Percentiles rank a stretch among this genome's conserved stretches.
phyloP scores from a whole-genome alignment of 2,329 filamentous ascomycete genomes.

The Trichoderma aggressivum region DNA sequence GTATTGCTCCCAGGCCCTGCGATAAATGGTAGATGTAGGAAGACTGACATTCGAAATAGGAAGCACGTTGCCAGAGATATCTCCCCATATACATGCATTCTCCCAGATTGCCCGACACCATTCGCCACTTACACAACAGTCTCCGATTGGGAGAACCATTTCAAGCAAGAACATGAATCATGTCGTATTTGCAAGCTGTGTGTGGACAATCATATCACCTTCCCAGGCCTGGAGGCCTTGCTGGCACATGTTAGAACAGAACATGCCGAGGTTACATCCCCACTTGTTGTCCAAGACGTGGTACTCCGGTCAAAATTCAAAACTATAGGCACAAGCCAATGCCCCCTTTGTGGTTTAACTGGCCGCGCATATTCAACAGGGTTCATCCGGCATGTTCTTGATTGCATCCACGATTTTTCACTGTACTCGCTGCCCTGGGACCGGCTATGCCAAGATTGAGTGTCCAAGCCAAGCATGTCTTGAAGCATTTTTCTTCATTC shows the following conservation, averaged over 20 bases:
- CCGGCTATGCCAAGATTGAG: background rate
- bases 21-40: background rate
- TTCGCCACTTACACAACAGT: background rate
- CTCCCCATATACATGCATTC: background rate
- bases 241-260: rapidly evolving
- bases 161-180: rapidly evolving
- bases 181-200: background rate
- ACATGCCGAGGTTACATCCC: background rate
- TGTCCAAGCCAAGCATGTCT: background rate
- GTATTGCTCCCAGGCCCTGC: rapidly evolving
- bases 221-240: background rate
- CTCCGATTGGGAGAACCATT: background rate
- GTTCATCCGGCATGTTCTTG: background rate
- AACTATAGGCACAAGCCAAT: background rate
- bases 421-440: background rate
- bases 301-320: background rate
- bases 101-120: background rate
- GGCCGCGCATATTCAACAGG: background rate
- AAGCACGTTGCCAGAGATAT: background rate
- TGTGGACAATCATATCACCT: background rate
- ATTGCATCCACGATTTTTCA: background rate
- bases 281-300: background rate
- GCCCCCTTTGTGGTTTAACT: background rate
- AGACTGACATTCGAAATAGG: background rate
- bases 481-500: too few relatives aligned